Evolutionary conservation across 1,284 basidiomycete genomes (phyloP), one percentile per base, ranked within the genome.

Genomic region (Meira nashicola): DNA sequence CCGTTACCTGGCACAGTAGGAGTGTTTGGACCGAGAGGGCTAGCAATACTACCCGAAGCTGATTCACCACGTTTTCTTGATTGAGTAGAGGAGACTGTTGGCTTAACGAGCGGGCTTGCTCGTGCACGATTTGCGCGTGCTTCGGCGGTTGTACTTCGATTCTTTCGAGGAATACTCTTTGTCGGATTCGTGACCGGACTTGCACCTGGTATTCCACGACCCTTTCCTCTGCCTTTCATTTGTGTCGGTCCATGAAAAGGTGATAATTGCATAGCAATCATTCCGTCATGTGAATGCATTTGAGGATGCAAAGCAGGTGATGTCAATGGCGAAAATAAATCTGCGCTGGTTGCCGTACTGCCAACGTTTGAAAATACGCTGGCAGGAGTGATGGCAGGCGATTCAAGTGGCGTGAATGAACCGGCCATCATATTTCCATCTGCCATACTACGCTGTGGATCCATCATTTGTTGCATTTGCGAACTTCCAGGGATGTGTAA

Each of bases 241-340:
- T 21, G 17, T 19, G 46, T 48, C 2, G 46, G 46, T 17, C 46
- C 46, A 17, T 21, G 23, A 3, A 77, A 77, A 51, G 80, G 78
- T 66, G 79, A 37, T 65, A 71, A 28, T 62, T 54, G 57, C 62
- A 66, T 63, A 53, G 61, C 63, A 55, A 67, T 65, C 57, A 68
- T 48, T 68, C 65, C 67, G 63, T 69, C 57, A 54, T 67, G 57
- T n/a, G 70, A 70, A 17, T 68, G 68, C 28, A 40, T n/a, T 17
- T 77, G 70, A 1, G 83, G 82, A 41, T 81, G 80, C 5, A 85
- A 78, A 0, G 84, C 84, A 0, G 84, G 84, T 6, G 83, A 84
- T 1, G 83, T 83, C 41, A 85, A 73, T 1, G 84, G 84, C 2
- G 84, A 83, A 70, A 85, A 83, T 70, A 83, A 82, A 39, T 82